Evolutionary conservation across 1,284 basidiomycete species (phyloP).

Genomic region (Tilletia horrida): DNA sequence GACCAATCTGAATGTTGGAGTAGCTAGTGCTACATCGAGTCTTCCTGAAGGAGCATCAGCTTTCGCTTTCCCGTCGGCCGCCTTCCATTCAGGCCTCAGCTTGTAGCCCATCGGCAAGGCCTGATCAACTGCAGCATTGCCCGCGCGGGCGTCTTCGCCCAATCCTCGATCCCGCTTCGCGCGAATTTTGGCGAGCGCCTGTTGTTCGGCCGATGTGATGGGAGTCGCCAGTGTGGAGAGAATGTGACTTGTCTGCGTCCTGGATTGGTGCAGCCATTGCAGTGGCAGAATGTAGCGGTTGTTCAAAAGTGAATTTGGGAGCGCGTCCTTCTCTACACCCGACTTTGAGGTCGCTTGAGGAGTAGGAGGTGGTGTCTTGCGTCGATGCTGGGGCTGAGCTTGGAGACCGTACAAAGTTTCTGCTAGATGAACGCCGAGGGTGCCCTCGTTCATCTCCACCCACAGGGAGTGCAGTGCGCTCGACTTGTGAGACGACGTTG

Average conservation of each 20-base stretch:
- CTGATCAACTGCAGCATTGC: constrained; percentile 2
- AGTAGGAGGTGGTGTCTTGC: not conserved
- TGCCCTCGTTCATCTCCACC: constrained; percentile 35
- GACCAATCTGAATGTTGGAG: constrained; percentile 1
- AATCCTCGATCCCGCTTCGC: not conserved
- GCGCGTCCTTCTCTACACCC: not conserved
- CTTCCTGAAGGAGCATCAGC: not conserved
- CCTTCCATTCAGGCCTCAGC: not conserved
- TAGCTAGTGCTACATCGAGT: not conserved
- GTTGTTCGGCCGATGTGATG: not conserved
- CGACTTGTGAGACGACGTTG: not conserved
- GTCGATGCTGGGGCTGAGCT: constrained; percentile 11
- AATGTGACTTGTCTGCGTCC: not conserved
- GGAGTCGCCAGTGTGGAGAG: not conserved
- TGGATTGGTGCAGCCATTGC: constrained; percentile 11
- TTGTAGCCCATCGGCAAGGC: constrained; percentile 7
- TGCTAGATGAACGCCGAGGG: constrained; percentile 40
- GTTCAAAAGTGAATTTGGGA: not conserved
- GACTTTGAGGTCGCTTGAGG: not conserved
- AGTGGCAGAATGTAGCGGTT: constrained; percentile 4
- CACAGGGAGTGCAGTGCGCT: constrained; percentile 34
- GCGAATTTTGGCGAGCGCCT: not conserved
- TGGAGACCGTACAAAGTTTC: constrained; percentile 44
- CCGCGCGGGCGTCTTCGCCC: not conserved
- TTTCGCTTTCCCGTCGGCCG: not conserved